Base-by-base conservation (phyloP, 768 basidiomycete genomes). In the Suillus bovinus region DNA sequence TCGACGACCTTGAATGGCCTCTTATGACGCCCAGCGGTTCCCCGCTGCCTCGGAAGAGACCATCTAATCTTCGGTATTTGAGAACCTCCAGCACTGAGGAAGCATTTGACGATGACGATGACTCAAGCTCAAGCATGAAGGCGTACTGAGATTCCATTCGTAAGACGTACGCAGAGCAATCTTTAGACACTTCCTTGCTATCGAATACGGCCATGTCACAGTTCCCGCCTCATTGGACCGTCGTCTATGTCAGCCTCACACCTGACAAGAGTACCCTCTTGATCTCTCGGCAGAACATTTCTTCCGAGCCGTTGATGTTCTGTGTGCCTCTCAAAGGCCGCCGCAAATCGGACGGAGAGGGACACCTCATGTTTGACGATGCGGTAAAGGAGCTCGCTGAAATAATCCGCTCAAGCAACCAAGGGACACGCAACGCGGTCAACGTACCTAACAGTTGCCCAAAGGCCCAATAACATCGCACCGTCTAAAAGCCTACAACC, bases 271-370 rank as follows among this genome's bases (percentile, higher is more conserved):
- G 84, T 64, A 90, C 91, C 8, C 81, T 99, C 71, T 89, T 98
- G 64, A 76, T 97, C 52, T 87, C 91, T 4, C 87, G 95, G 17
- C 89, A 94, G 67, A 83, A 89, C 24, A 80, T 84, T 2, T 80
- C 79, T 0, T 75, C 73, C 3, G 62, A 76, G 9, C 91, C 94
- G 0, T 78, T 98, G 29, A n/a, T n/a, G n/a, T n/a, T n/a, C n/a
- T n/a, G n/a, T n/a, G n/a, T n/a, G n/a, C n/a, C n/a, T n/a, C n/a
- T 99, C 27, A 90, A 93, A 64, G 91, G 91, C 11, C 81, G 92
- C 53, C 79, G 94, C 46, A 95, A 91, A 44, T 78, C 86, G n/a
- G 87, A 86, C 22, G 87, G 87, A 10, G 87, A 89, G 7, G 88
- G 89, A 20, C 84, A 88, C 66, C 81, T 98, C 44, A 85, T 88